A percentile compares a stretch with the other conserved stretches of the same genome.
These are phyloP conservation scores for Cyclospora cayetanensis DNA, from an alignment of 169 alveolate species.

Conservation along the genomic window DNA sequence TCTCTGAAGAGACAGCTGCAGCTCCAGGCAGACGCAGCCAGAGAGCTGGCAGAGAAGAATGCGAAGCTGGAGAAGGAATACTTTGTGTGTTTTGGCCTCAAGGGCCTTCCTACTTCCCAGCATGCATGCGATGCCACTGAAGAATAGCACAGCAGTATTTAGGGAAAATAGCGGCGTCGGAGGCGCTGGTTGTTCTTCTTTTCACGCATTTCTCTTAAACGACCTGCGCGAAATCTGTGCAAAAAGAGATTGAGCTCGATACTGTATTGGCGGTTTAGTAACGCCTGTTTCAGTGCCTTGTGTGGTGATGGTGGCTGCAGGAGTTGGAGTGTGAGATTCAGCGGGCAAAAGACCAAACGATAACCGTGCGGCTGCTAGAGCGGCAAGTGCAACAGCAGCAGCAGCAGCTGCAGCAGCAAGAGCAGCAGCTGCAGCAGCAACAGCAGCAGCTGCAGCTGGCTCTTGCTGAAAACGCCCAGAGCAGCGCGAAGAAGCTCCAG, in stretches of 20 bases:
- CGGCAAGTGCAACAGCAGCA: constrained; percentile 1
- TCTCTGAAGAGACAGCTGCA: neutral
- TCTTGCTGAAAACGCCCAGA: neutral
- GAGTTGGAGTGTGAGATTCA: constrained; percentile 52
- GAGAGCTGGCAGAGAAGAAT: neutral
- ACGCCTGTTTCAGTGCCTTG: no score
- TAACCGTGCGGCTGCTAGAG: constrained; percentile 40
- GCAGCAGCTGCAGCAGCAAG: neutral
- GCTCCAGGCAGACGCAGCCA: neutral
- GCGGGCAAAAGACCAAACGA: constrained; percentile 32
- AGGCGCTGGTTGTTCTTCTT: neutral
- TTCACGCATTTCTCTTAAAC: neutral
- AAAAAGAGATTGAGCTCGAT: neutral
- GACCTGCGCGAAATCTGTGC: neutral
- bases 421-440: neutral
- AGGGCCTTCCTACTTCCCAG: no score
- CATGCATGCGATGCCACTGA: no score
- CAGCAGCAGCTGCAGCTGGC: neutral
- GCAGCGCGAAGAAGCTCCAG: neutral
- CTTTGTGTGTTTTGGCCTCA: no score
- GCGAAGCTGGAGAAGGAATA: neutral
- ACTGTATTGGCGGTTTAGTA: neutral
- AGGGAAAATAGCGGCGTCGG: neutral
- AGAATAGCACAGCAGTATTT: no score
- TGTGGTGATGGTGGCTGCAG: no score